Conservation (phyloP, 176 grass and related monocot species). For the Carex cristatella region DNA sequence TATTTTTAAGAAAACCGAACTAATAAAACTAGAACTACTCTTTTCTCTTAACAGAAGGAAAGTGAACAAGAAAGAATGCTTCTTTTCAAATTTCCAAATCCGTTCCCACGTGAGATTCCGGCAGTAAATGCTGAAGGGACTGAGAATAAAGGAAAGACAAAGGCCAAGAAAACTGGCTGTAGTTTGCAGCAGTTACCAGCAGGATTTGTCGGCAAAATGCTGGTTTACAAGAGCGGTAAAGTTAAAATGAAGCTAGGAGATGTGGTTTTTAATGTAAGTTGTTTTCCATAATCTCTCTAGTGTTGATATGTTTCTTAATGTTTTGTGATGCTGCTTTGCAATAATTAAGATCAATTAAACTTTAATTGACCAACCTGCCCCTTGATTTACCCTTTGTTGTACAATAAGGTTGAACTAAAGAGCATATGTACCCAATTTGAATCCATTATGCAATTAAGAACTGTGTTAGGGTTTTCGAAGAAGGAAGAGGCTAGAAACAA, state of each 20-base stretch:
- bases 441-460: not conserved
- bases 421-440: not conserved
- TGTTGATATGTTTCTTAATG: not conserved
- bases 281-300: not conserved
- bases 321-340: not conserved
- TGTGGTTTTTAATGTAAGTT: slow-evolving; percentile 60
- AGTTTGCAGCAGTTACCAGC: slow-evolving; percentile 55
- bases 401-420: not conserved
- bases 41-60: slow-evolving; percentile 26
- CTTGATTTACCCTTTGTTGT: not conserved
- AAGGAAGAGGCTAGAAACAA: no score
- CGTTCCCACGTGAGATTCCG: slow-evolving; percentile 31
- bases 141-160: slow-evolving; percentile 36
- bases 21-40: not conserved
- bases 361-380: not conserved
- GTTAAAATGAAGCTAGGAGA: slow-evolving; percentile 89
- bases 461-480: not conserved
- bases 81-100: slow-evolving; percentile 65
- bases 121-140: slow-evolving; percentile 14
- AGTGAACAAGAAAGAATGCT: slow-evolving; percentile 42
- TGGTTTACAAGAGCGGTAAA: slow-evolving; percentile 72
- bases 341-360: not conserved
- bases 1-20: not conserved
- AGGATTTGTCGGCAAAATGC: slow-evolving; percentile 66
- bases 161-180: slow-evolving; percentile 42